These are phyloP conservation scores for Rhodotorula sp. DNA, from an alignment of 1,284 basidiomycete species.

Conservation along the genomic window DNA sequence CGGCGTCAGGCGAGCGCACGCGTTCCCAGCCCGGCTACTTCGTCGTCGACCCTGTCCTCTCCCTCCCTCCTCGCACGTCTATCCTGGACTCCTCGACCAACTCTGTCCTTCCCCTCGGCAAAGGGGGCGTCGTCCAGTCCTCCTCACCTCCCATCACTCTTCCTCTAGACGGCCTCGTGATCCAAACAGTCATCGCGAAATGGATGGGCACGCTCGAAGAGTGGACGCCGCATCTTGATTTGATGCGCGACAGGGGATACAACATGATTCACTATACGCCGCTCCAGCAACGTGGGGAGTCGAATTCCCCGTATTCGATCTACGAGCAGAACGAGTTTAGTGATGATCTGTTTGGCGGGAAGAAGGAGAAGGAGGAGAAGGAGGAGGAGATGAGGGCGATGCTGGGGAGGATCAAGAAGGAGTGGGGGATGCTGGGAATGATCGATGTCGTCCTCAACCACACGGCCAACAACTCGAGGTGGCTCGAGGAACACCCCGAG, in stretches of 20 bases:
- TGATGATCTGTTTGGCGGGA: constrained; percentile 60
- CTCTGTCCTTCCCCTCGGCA: constrained; percentile 40
- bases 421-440: constrained; percentile 80
- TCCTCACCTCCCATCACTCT: constrained; percentile 61
- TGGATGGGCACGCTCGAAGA: constrained; percentile 84
- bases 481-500: constrained; percentile 90
- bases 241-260: constrained; percentile 82
- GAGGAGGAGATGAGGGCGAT: constrained; percentile 59
- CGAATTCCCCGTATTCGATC: constrained; percentile 88
- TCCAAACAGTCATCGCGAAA: constrained; percentile 86
- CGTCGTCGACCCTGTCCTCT: constrained; percentile 87
- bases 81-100: constrained; percentile 60
- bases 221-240: constrained; percentile 76
- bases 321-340: constrained; percentile 80
- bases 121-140: constrained; percentile 56
- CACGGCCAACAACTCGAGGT: constrained; percentile 85
- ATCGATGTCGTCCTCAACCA: constrained; percentile 95
- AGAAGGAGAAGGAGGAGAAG: constrained; percentile 46
- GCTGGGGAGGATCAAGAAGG: constrained; percentile 67
- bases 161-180: constrained; percentile 77
- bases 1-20: constrained; percentile 58
- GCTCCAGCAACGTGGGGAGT: constrained; percentile 81
- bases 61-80: constrained; percentile 65
- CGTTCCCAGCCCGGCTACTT: constrained; percentile 86
- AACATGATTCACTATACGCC: constrained; percentile 88